Conservation (phyloP, 1,139 yeast genomes). For the Candida sp. region DNA sequence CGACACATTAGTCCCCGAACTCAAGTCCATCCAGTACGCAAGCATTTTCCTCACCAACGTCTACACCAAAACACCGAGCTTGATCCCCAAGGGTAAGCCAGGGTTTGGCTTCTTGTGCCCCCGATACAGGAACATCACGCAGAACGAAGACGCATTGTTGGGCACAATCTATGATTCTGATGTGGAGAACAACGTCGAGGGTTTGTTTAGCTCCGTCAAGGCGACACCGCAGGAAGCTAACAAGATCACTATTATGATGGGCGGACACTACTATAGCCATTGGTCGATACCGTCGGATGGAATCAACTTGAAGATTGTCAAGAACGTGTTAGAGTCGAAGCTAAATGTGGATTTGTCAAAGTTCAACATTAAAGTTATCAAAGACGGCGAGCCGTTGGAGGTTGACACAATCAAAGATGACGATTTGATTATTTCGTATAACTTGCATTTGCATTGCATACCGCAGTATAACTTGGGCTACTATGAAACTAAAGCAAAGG, state of each 20-base stretch:
- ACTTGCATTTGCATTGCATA: slow-evolving; percentile 58
- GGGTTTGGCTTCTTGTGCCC: slow-evolving; percentile 96
- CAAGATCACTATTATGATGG: slow-evolving; percentile 88
- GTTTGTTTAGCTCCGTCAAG: slow-evolving; percentile 11
- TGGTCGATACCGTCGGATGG: slow-evolving; percentile 47
- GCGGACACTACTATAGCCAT: slow-evolving; percentile 65
- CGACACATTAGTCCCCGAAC: slow-evolving; percentile 18
- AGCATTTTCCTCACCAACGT: slow-evolving; percentile 66
- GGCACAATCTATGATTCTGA: slow-evolving; percentile 95
- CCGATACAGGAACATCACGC: slow-evolving; percentile 27
- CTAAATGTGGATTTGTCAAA: slow-evolving; percentile 49
- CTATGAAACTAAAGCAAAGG: slow-evolving; percentile 42
- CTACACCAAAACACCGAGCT: slow-evolving; percentile 30
- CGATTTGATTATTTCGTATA: slow-evolving; percentile 35
- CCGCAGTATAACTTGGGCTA: slow-evolving; percentile 88
- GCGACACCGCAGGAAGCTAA: slow-evolving; percentile 33
- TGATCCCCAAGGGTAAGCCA: slow-evolving; percentile 49
- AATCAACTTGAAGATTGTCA: slow-evolving; percentile 48
- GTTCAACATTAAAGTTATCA: slow-evolving; percentile 29
- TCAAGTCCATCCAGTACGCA: slow-evolving; percentile 45
- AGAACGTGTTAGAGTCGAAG: slow-evolving; percentile 51
- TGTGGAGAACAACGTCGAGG: slow-evolving; percentile 54
- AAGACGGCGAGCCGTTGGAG: slow-evolving; percentile 28
- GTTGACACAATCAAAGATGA: slow-evolving; percentile 30
- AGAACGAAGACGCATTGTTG: slow-evolving; percentile 63